Percentiles rank a stretch among this genome's conserved stretches.
These are phyloP conservation scores for Sugiyamaella pinicola DNA, from an alignment of 1,139 yeast species.

Conservation along the genomic window DNA sequence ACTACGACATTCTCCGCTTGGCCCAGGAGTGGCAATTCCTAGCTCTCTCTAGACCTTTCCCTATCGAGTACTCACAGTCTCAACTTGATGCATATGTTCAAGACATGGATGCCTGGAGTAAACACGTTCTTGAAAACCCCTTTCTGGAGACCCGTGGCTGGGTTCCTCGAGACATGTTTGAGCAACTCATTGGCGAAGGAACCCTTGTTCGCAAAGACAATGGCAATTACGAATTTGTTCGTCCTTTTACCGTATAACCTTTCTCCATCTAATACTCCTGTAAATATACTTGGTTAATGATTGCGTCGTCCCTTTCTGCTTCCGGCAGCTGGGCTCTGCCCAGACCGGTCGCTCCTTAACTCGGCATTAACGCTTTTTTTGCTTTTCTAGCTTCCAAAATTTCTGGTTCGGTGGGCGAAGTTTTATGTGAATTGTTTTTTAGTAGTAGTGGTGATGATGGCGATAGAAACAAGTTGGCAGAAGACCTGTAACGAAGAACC, in stretches of 20 bases:
- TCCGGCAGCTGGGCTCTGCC: too few relatives aligned
- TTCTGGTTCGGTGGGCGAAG: too few relatives aligned
- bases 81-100: conserved; percentile 59
- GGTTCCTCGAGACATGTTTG: conserved; percentile 93
- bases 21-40: conserved; percentile 56
- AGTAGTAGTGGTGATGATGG: too few relatives aligned
- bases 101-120: conserved; percentile 67
- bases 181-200: conserved; percentile 65
- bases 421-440: too few relatives aligned
- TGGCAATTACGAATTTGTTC: conserved; percentile 47
- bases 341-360: too few relatives aligned
- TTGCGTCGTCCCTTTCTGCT: not conserved
- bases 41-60: conserved; percentile 50
- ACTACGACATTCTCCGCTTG: conserved; percentile 73
- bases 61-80: conserved; percentile 59
- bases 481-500: too few relatives aligned
- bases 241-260: conserved; percentile 22
- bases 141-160: conserved; percentile 92
- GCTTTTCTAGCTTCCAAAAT: too few relatives aligned
- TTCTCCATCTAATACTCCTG: too few relatives aligned
- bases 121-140: conserved; percentile 68
- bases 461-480: too few relatives aligned
- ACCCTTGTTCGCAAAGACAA: conserved; percentile 52
- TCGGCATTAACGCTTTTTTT: too few relatives aligned
- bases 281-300: too few relatives aligned